Evolutionary conservation across 805 yeast species (phyloP).

Genomic region (Ogataea paradorogensis): DNA sequence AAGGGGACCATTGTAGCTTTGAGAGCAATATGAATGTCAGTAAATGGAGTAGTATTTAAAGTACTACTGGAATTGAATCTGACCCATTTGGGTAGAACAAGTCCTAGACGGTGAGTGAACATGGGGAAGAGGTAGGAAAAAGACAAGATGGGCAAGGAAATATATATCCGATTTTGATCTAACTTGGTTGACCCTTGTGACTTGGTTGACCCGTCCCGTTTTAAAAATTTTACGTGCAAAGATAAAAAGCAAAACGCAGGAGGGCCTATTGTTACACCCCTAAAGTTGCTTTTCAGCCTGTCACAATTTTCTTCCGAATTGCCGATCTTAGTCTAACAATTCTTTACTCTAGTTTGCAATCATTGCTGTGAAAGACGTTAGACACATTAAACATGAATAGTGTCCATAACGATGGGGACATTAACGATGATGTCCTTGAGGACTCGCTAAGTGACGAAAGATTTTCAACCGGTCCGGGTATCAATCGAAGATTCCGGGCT

Average conservation of each 20-base stretch:
- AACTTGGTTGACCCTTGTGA: conserved; percentile 2
- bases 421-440: neutral
- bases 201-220: no score
- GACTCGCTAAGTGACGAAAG: neutral
- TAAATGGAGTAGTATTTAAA: conserved; percentile 67
- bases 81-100: neutral
- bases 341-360: neutral
- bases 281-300: neutral
- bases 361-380: neutral
- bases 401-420: neutral
- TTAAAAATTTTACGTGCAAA: no score
- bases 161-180: neutral
- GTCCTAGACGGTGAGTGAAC: conserved; percentile 1
- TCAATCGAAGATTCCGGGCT: conserved; percentile 41
- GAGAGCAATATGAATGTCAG: conserved; percentile 69
- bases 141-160: neutral
- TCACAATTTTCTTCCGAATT: neutral
- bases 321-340: neutral
- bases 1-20: conserved; percentile 94
- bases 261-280: no score
- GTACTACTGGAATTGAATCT: conserved; percentile 24
- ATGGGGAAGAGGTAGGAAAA: neutral
- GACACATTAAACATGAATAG: neutral
- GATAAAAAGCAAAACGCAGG: no score
- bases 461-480: neutral